Evolutionary conservation across 2,329 filamentous ascomycete genomes (phyloP), one percentile per base, ranked within the genome.

Genomic region (Penicillium glabrum): DNA sequence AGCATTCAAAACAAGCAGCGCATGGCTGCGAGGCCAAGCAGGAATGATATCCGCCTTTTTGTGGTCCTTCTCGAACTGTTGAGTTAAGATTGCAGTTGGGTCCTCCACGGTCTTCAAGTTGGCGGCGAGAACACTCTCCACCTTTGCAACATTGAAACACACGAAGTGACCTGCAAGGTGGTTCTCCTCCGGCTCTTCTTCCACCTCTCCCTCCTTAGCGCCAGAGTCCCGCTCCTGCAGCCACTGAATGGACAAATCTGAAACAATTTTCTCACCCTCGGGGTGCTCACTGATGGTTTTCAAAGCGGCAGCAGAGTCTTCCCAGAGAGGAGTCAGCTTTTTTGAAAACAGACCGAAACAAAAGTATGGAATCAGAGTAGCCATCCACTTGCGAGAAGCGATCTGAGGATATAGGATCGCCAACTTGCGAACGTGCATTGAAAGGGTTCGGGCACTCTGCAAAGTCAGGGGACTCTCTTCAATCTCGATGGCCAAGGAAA

Each of bases 271-370:
- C 69, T 97, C 92, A 23, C 90, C 91, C 39, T 78, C 75, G 62
- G 89, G 87, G 23, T 82, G 83, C 63, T 90, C 83, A 21, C 87
- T 84, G 53, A 99, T 86, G 51, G 88, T 82, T 67, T 91, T 89
- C 67, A 99, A 77, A 0, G 90, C 86, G 53, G 86, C 83, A 50
- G 89, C 86, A 0, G 90, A 85, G 66, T 96, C 91, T 58, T 96
- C 90, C 90, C 93, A 97, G 6, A 96, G 80, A 35, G 91, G 91
- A 0, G 92, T 85, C 62, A 97, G 81, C 64, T 89, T 90, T 48
- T 96, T 86, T 0, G 93, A 95, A 58, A 98, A 82, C 74, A 97
- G 83, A 48, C 95, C 95, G 66, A 97, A 96, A 66, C 91, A 87
- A 67, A 93, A 98, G 0, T 85, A 82, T 0, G 93, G 90, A 29